phyloP scores from a whole-genome alignment of 1,139 yeast species.

The Pichia sp. region DNA sequence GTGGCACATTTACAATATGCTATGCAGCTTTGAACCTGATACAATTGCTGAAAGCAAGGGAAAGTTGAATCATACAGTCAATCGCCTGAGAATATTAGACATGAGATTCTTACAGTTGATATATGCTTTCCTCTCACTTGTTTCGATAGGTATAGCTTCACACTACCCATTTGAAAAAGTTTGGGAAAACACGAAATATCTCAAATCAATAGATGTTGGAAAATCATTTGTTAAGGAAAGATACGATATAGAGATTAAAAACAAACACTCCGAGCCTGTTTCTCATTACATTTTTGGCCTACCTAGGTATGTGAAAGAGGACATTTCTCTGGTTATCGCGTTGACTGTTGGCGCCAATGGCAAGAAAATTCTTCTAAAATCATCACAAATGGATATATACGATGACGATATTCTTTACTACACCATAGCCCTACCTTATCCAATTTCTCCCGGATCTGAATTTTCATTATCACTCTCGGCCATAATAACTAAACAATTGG shows the following conservation, averaged over 20 bases:
- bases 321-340: conserved; percentile 47
- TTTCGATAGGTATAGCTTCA: conserved; percentile 10
- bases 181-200: conserved; percentile 48
- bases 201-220: conserved; percentile 57
- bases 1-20: conserved; percentile 6
- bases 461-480: conserved; percentile 49
- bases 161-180: conserved; percentile 18
- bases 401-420: conserved; percentile 39
- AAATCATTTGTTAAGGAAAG: conserved; percentile 67
- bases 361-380: conserved; percentile 28
- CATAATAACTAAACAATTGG: conserved; percentile 46
- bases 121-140: conserved; percentile 2
- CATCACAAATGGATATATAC: conserved; percentile 35
- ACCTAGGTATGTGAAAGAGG: conserved; percentile 38
- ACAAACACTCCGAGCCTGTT: conserved; percentile 53
- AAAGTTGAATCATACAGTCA: background rate
- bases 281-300: conserved; percentile 52
- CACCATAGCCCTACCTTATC: conserved; percentile 53
- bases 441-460: conserved; percentile 61
- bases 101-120: conserved; percentile 11
- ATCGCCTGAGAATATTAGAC: background rate
- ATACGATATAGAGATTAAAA: conserved; percentile 53
- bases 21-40: no score
- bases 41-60: no score
- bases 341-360: conserved; percentile 35